phyloP scores from a whole-genome alignment of 768 basidiomycete species.

The Rhodotorula toruloides region DNA sequence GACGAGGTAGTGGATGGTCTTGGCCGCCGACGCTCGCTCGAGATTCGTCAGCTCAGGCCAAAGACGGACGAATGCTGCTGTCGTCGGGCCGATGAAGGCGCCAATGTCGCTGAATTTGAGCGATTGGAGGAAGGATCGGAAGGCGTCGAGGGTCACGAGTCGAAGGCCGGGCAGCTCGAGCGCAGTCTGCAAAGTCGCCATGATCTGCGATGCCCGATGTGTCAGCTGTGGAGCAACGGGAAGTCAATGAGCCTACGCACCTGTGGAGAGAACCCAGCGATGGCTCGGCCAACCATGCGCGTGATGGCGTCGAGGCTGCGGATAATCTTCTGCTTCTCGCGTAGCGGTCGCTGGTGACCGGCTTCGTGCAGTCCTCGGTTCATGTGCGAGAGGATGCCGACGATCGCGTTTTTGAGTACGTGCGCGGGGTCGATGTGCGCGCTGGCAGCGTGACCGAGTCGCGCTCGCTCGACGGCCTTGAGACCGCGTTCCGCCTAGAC shows the following conservation, averaged over 20 bases:
- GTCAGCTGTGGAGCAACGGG: background rate
- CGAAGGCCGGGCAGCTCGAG: constrained; percentile 69
- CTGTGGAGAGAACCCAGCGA: constrained; percentile 78
- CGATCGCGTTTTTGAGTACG: constrained; percentile 69
- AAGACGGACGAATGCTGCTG: constrained; percentile 69
- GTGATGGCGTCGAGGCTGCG: constrained; percentile 71
- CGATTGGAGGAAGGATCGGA: constrained; percentile 69
- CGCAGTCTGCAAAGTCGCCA: constrained; percentile 91
- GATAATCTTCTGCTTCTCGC: constrained; percentile 69
- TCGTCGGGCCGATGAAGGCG: constrained; percentile 77
- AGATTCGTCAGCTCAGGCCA: constrained; percentile 63
- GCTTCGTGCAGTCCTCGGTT: constrained; percentile 82
- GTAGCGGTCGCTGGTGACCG: constrained; percentile 65
- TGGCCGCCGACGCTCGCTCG: constrained; percentile 56
- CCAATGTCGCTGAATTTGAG: constrained; percentile 66
- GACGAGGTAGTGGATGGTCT: constrained; percentile 66
- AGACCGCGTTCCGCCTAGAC: constrained; percentile 39
- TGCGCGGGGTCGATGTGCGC: constrained; percentile 48
- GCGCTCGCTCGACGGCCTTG: constrained; percentile 42
- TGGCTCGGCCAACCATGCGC: constrained; percentile 62
- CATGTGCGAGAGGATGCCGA: constrained; percentile 76
- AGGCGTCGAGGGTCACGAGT: constrained; percentile 70
- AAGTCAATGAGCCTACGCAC: constrained; percentile 49
- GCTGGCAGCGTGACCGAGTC: constrained; percentile 1
- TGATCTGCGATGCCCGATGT: constrained; percentile 57